Evolutionary conservation across 2,329 filamentous ascomycete species (phyloP).

Genomic region (Arthrinium puccinioides): DNA sequence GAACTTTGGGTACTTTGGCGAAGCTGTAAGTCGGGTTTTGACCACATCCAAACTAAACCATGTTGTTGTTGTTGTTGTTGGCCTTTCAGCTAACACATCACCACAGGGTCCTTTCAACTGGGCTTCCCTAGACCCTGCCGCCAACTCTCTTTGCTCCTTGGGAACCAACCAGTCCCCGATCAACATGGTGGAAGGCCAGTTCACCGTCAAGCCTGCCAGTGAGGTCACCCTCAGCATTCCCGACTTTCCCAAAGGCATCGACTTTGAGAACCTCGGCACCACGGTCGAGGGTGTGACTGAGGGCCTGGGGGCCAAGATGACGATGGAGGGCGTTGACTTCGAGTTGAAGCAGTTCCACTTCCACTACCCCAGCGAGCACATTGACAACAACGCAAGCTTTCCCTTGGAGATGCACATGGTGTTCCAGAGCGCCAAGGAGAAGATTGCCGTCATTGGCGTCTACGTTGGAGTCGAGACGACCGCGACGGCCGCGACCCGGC

Average conservation of each 20-base stretch:
- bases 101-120: conserved; percentile 25
- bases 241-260: conserved; percentile 31
- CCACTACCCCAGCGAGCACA: conserved; percentile 41
- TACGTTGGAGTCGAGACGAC: conserved; percentile 31
- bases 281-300: conserved; percentile 49
- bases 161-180: conserved; percentile 53
- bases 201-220: conserved; percentile 21
- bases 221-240: conserved; percentile 32
- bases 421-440: conserved; percentile 34
- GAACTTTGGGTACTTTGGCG: conserved; percentile 23
- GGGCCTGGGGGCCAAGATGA: conserved; percentile 28
- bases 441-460: conserved; percentile 36
- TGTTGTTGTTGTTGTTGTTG: too few relatives aligned
- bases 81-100: neutral
- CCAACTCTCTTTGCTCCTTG: conserved; percentile 41
- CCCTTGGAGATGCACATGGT: conserved; percentile 55
- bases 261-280: conserved; percentile 50
- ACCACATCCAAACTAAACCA: too few relatives aligned
- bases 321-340: conserved; percentile 26
- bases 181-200: conserved; percentile 35
- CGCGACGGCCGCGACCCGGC: conserved; percentile 7
- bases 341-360: conserved; percentile 41
- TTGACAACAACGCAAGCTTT: conserved; percentile 35
- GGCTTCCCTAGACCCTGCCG: conserved; percentile 23
- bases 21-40: conserved; percentile 7